A percentile compares a stretch with the other conserved stretches of the same genome.
Evolutionary conservation across 2,329 filamentous ascomycete species (phyloP).

Genomic region (Lojkania enalia): DNA sequence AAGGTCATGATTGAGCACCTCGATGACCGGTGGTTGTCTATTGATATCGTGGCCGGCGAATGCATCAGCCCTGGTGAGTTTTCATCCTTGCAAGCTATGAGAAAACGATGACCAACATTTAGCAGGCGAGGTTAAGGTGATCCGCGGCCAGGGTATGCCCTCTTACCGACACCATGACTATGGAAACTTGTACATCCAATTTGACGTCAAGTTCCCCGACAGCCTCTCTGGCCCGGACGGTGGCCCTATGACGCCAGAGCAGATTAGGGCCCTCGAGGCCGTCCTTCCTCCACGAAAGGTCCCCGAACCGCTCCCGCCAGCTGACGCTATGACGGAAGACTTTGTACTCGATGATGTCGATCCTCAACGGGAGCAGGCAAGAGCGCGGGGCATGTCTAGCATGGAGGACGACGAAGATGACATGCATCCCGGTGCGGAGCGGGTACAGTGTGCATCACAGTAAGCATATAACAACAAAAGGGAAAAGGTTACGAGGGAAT

Average conservation of each 20-base stretch:
- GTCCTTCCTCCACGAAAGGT: conserved; percentile 74
- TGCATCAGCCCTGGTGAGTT: conserved; percentile 86
- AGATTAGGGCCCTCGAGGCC: conserved; percentile 78
- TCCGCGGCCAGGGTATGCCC: conserved; percentile 97
- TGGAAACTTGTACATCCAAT: conserved; percentile 96
- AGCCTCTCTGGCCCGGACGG: conserved; percentile 49
- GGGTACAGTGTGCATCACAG: conserved; percentile 86
- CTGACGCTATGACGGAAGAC: conserved; percentile 88
- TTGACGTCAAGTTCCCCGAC: conserved; percentile 93
- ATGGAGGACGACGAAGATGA: conserved; percentile 68
- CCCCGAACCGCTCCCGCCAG: conserved; percentile 67
- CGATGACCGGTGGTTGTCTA: conserved; percentile 93
- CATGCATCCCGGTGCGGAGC: conserved; percentile 67
- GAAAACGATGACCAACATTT: conserved; percentile 11
- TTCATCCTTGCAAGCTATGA: conserved; percentile 14
- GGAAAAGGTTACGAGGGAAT: too few species aligned
- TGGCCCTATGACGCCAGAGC: conserved; percentile 59
- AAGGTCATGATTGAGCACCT: conserved; percentile 93
- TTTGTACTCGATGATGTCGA: conserved; percentile 87
- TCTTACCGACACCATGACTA: conserved; percentile 92
- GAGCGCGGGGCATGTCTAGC: conserved; percentile 67
- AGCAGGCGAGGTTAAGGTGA: conserved; percentile 85
- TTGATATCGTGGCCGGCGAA: conserved; percentile 91
- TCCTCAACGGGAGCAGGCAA: conserved; percentile 61
- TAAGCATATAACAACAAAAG: conserved; percentile 62